phyloP scores from a whole-genome alignment of 371 early-diverging fungal species.

The Syncephalastrum sp. region DNA sequence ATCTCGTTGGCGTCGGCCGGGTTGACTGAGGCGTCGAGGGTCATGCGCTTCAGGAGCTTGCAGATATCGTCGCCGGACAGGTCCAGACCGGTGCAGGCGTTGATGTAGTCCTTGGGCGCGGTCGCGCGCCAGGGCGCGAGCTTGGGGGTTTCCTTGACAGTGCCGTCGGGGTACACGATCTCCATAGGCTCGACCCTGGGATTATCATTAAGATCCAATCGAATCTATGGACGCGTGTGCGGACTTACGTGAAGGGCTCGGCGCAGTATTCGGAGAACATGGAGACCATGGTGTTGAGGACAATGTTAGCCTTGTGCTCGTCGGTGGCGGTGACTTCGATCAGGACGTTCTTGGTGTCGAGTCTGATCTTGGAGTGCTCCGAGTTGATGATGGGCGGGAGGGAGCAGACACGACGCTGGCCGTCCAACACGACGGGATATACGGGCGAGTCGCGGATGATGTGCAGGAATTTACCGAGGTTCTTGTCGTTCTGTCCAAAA shows the following conservation, averaged over 20 bases:
- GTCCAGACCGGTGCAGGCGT: conserved; percentile 77
- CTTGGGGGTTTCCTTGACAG: conserved; percentile 64
- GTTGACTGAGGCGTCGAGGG: conserved; percentile 70
- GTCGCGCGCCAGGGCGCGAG: conserved; percentile 67
- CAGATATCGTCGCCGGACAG: conserved; percentile 78
- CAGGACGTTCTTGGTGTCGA: conserved; percentile 96
- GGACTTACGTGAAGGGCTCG: conserved; percentile 82
- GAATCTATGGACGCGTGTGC: not conserved
- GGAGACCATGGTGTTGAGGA: conserved; percentile 88
- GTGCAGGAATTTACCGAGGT: conserved; percentile 89
- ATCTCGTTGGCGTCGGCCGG: conserved; percentile 61
- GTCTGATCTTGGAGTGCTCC: conserved; percentile 96
- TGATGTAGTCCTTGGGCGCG: conserved; percentile 85
- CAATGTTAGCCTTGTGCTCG: conserved; percentile 91
- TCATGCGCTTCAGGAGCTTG: conserved; percentile 82
- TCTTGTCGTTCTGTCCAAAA: conserved; percentile 62
- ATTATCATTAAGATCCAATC: not conserved
- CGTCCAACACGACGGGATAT: conserved; percentile 93
- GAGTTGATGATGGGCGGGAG: conserved; percentile 99
- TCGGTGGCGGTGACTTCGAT: conserved; percentile 99
- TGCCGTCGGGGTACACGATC: conserved; percentile 85
- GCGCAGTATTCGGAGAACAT: conserved; percentile 95
- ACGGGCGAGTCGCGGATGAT: conserved; percentile 92
- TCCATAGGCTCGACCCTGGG: conserved; percentile 89
- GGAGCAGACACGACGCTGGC: conserved; percentile 84